phyloP scores from a whole-genome alignment of 768 basidiomycete genomes.

The Rhodotorula diobovata region DNA sequence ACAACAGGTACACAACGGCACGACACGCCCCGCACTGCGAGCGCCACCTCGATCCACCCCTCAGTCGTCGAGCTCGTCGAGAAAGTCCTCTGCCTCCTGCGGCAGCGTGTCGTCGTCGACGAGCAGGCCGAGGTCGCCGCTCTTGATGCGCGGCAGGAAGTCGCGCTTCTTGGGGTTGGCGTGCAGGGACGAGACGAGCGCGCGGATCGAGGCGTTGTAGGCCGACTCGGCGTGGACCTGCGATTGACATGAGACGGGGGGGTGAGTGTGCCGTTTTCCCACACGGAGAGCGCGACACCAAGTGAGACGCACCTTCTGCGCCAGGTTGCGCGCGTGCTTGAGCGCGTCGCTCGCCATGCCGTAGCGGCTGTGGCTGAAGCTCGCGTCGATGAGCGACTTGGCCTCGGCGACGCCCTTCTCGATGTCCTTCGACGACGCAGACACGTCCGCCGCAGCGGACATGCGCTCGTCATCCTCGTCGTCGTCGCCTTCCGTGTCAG shows the following conservation, averaged over 20 bases:
- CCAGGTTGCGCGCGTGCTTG: slow-evolving; percentile 61
- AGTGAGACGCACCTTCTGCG: slow-evolving; percentile 55
- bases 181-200: not conserved
- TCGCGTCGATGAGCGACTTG: slow-evolving; percentile 1
- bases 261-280: too few relatives aligned
- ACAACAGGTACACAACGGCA: too few relatives aligned
- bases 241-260: not conserved
- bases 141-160: slow-evolving; percentile 3
- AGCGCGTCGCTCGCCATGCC: slow-evolving; percentile 72
- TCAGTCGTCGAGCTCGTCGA: slow-evolving; percentile 1
- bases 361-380: slow-evolving; percentile 63
- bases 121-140: not conserved
- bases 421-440: slow-evolving; percentile 57
- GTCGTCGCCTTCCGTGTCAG: slow-evolving; percentile 29
- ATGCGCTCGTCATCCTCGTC: slow-evolving; percentile 40
- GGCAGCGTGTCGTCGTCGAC: not conserved
- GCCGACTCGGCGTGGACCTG: not conserved
- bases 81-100: slow-evolving; percentile 15
- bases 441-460: slow-evolving; percentile 54
- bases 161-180: slow-evolving; percentile 13
- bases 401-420: slow-evolving; percentile 68
- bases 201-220: not conserved
- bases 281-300: not conserved
- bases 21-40: too few relatives aligned
- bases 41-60: too few relatives aligned